Percentiles rank a stretch among this genome's conserved stretches.
phyloP scores from a whole-genome alignment of 352 stramenopile species.

The Globisporangium iwayamae region DNA sequence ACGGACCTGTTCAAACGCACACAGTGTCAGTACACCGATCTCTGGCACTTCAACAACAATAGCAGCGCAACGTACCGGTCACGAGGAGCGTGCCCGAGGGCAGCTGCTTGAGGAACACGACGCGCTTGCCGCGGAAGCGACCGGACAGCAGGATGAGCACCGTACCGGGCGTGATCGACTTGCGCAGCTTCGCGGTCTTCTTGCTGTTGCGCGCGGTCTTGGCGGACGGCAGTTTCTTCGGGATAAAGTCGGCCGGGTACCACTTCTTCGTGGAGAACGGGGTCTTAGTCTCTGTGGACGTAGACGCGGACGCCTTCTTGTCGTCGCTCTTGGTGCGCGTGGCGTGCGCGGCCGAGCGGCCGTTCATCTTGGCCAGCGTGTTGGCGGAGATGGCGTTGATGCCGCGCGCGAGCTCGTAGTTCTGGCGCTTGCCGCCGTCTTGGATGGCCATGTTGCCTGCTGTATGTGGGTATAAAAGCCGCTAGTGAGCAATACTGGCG shows the following conservation, averaged over 20 bases:
- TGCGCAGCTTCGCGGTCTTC: conserved; percentile 93
- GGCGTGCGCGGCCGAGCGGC: conserved; percentile 22
- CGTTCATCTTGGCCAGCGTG: conserved; percentile 55
- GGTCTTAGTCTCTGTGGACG: conserved; percentile 22
- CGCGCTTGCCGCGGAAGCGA: conserved; percentile 97
- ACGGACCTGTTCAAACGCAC: conserved; percentile 81
- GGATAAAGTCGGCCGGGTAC: conserved; percentile 77
- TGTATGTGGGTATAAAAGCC: not conserved
- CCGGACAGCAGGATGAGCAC: conserved; percentile 98
- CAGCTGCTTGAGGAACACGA: conserved; percentile 98
- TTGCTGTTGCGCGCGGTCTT: conserved; percentile 77
- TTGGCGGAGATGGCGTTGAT: conserved; percentile 79
- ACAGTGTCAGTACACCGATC: too few species aligned
- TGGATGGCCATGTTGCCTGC: conserved; percentile 10
- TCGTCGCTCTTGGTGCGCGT: conserved; percentile 50
- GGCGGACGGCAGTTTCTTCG: conserved; percentile 62
- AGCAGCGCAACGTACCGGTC: conserved; percentile 64
- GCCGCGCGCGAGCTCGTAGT: conserved; percentile 67
- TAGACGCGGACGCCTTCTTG: conserved; percentile 55
- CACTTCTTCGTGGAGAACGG: conserved; percentile 56
- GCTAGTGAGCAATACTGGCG: not conserved
- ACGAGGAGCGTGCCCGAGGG: conserved; percentile 96
- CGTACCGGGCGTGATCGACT: conserved; percentile 95
- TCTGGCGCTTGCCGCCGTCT: conserved; percentile 35
- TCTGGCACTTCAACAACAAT: not conserved